Conservation (phyloP, 768 basidiomycete species). For the Tremella fuciformis region DNA sequence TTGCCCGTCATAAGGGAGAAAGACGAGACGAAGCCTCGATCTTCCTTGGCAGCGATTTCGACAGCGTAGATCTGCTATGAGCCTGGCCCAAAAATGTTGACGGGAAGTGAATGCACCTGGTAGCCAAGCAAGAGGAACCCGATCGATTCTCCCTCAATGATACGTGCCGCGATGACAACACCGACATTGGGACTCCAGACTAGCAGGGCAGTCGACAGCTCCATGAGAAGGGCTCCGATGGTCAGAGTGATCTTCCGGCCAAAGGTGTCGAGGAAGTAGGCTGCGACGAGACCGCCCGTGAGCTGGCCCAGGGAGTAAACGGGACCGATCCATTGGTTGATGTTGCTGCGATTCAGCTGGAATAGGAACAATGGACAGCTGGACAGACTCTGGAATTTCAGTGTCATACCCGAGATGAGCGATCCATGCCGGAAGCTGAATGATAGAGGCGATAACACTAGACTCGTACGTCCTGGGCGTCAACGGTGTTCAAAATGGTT, state of each 20-base stretch:
- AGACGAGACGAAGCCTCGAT: slow-evolving; percentile 35
- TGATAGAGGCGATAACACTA: slow-evolving; percentile 33
- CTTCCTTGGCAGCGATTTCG: slow-evolving; percentile 37
- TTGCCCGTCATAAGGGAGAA: slow-evolving; percentile 39
- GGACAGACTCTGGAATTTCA: slow-evolving; percentile 29
- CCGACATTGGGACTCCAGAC: slow-evolving; percentile 26
- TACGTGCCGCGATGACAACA: slow-evolving; percentile 32
- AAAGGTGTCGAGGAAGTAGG: slow-evolving; percentile 31
- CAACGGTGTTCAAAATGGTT: background rate
- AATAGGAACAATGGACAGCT: background rate
- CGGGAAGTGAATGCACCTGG: slow-evolving; percentile 15
- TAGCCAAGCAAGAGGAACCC: slow-evolving; percentile 34
- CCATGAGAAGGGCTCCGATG: slow-evolving; percentile 28
- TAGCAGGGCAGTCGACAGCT: slow-evolving; percentile 28
- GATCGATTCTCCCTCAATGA: slow-evolving; percentile 34
- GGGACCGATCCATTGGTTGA: slow-evolving; percentile 40
- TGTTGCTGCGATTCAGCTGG: slow-evolving; percentile 5
- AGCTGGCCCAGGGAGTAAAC: slow-evolving; percentile 38
- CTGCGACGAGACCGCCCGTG: slow-evolving; percentile 30
- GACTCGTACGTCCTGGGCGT: slow-evolving; percentile 30
- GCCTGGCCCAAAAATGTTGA: background rate
- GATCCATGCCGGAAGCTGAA: slow-evolving; percentile 33
- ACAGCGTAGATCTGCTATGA: slow-evolving; percentile 31
- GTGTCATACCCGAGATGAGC: slow-evolving; percentile 28
- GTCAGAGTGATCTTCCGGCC: slow-evolving; percentile 30